phyloP scores from a whole-genome alignment of 2,329 filamentous ascomycete species.

The Raffaelea deltoideospora region DNA sequence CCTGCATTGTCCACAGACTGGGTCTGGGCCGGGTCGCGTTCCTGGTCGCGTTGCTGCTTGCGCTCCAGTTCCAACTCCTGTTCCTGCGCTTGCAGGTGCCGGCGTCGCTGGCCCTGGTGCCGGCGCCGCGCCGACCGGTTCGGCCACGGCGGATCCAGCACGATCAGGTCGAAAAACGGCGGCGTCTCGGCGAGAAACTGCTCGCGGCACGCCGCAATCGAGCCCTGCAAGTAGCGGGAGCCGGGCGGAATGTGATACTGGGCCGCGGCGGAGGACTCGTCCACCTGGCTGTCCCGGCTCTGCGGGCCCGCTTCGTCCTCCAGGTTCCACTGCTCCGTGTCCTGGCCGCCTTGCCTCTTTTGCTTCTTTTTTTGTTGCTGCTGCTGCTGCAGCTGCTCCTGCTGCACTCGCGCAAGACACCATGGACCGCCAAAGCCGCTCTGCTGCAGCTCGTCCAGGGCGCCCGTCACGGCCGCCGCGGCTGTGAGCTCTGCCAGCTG shows the following conservation, averaged over 20 bases:
- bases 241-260: conserved; percentile 22
- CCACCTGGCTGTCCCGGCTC: not conserved
- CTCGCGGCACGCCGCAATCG: conserved; percentile 24
- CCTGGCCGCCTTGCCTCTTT: conserved; percentile 5
- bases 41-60: not conserved
- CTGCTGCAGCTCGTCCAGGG: conserved; percentile 22
- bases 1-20: conserved; percentile 7
- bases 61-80: conserved; percentile 25
- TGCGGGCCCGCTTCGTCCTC: not conserved
- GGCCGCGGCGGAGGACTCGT: not conserved
- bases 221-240: conserved; percentile 32
- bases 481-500: conserved; percentile 40
- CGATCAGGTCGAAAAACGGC: conserved; percentile 49
- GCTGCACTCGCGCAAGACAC: conserved; percentile 23
- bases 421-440: conserved; percentile 25
- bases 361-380: not conserved
- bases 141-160: conserved; percentile 71
- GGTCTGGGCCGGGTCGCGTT: not conserved
- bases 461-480: conserved; percentile 26
- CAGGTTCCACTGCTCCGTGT: not conserved
- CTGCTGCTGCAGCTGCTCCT: not conserved
- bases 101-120: conserved; percentile 1
- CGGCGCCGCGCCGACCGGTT: conserved; percentile 50
- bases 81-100: too few relatives aligned
- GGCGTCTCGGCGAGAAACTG: conserved; percentile 25